A percentile compares a stretch with the other conserved stretches of the same genome.
phyloP scores from a whole-genome alignment of 2,329 filamentous ascomycete genomes.

The Monosporascus cannonballus region DNA sequence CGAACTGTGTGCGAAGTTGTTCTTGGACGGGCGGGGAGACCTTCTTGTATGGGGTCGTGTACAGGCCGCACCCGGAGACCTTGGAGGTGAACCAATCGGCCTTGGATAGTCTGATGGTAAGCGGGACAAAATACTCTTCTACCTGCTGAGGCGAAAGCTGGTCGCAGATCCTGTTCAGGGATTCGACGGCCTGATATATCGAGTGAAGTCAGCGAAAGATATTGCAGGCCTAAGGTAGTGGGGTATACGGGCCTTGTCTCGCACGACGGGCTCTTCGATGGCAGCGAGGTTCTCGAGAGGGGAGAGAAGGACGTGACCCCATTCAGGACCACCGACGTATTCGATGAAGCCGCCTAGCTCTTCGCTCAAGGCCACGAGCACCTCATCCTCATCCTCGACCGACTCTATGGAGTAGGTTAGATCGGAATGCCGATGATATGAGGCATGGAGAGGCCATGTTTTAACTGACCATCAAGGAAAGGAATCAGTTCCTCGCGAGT shows the following conservation, averaged over 20 bases:
- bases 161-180: constrained; percentile 97
- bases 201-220: constrained; percentile 4
- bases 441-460: constrained; percentile 6
- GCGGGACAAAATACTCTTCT: constrained; percentile 94
- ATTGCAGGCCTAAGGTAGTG: constrained; percentile 5
- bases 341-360: constrained; percentile 96
- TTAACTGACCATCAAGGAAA: constrained; percentile 85
- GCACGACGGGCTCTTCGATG: constrained; percentile 95
- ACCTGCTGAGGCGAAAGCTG: constrained; percentile 87
- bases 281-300: constrained; percentile 96
- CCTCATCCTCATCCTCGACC: constrained; percentile 98
- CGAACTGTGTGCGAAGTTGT: constrained; percentile 85
- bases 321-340: constrained; percentile 91
- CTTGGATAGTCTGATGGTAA: constrained; percentile 93
- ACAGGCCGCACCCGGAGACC: constrained; percentile 94
- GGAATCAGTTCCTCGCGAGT: constrained; percentile 98
- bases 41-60: constrained; percentile 88
- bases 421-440: constrained; percentile 5
- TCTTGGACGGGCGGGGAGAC: constrained; percentile 84
- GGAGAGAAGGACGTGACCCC: constrained; percentile 91
- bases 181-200: constrained; percentile 77
- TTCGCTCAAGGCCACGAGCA: constrained; percentile 92
- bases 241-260: constrained; percentile 73
- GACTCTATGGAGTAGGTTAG: constrained; percentile 62
- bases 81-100: constrained; percentile 99